Percentiles rank a stretch among this genome's conserved stretches.
These are phyloP conservation scores for Bipolaris zeicola DNA, from an alignment of 2,329 filamentous ascomycete genomes.

Conservation along the genomic window DNA sequence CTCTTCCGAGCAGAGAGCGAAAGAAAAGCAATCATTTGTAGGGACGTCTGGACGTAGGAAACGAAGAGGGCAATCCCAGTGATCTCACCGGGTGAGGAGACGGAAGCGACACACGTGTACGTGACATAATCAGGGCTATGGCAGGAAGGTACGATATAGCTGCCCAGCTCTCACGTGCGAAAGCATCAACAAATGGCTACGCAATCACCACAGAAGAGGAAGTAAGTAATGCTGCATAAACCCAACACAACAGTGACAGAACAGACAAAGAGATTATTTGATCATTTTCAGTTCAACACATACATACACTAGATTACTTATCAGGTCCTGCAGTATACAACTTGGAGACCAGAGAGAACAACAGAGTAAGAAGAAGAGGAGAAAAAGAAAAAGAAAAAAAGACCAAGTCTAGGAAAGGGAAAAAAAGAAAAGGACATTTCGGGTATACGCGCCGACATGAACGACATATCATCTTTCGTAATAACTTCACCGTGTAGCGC, in stretches of 20 bases:
- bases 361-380: not conserved
- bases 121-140: not conserved
- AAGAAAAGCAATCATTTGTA: too few species aligned
- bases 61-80: too few species aligned
- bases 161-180: too few species aligned
- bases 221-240: too few species aligned
- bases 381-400: not conserved
- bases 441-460: slow-evolving; percentile 26
- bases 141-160: not conserved
- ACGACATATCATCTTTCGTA: slow-evolving; percentile 6
- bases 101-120: not conserved
- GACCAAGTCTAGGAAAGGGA: not conserved
- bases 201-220: not conserved
- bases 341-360: not conserved
- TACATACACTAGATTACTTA: not conserved
- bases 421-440: slow-evolving; percentile 5
- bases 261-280: not conserved
- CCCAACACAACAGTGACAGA: not conserved
- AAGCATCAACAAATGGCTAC: too few species aligned
- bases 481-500: slow-evolving; percentile 8
- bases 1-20: too few species aligned
- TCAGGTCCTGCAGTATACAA: not conserved
- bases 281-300: not conserved
- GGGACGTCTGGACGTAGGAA: too few species aligned
- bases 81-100: too few species aligned